Percentiles rank a stretch among this genome's conserved stretches.
Conservation (phyloP, 2,329 filamentous ascomycete species). For the Fusarium pseudograminearum region DNA sequence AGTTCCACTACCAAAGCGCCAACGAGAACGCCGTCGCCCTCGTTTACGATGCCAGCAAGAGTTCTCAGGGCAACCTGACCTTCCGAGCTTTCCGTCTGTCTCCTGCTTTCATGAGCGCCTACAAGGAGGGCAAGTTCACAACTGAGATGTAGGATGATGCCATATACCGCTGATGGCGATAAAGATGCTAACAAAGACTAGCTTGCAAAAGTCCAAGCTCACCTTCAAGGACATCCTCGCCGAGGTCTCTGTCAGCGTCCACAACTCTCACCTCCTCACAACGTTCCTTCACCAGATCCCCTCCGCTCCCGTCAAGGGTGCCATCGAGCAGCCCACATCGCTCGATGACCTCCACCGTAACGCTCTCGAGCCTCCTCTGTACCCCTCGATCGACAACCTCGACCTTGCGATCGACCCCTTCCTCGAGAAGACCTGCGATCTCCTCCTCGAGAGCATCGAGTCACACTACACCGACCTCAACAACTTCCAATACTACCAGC, state of each 20-base stretch:
- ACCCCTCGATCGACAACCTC: constrained; percentile 89
- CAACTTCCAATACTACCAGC: constrained; percentile 98
- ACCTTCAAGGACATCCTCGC: constrained; percentile 93
- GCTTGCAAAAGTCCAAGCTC: constrained; percentile 93
- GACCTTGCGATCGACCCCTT: constrained; percentile 96
- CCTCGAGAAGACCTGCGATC: constrained; percentile 97
- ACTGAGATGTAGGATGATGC: constrained; percentile 80
- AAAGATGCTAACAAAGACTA: constrained; percentile 54
- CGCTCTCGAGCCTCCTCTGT: constrained; percentile 72
- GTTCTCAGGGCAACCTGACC: constrained; percentile 89
- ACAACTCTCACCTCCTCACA: constrained; percentile 97
- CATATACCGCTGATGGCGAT: background rate
- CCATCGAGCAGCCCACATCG: constrained; percentile 81
- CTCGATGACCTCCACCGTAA: constrained; percentile 81
- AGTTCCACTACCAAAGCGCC: constrained; percentile 96
- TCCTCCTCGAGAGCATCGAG: constrained; percentile 96
- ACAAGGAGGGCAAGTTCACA: constrained; percentile 98
- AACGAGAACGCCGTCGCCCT: constrained; percentile 90
- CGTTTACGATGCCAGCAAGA: constrained; percentile 95
- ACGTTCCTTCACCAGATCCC: constrained; percentile 95
- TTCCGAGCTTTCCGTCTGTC: constrained; percentile 92
- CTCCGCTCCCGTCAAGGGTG: constrained; percentile 68
- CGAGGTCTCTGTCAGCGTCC: constrained; percentile 88
- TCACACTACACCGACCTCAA: constrained; percentile 98
- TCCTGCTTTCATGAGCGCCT: constrained; percentile 87